phyloP scores from a whole-genome alignment of 352 stramenopile species.

The Phytophthora ohioensis region DNA sequence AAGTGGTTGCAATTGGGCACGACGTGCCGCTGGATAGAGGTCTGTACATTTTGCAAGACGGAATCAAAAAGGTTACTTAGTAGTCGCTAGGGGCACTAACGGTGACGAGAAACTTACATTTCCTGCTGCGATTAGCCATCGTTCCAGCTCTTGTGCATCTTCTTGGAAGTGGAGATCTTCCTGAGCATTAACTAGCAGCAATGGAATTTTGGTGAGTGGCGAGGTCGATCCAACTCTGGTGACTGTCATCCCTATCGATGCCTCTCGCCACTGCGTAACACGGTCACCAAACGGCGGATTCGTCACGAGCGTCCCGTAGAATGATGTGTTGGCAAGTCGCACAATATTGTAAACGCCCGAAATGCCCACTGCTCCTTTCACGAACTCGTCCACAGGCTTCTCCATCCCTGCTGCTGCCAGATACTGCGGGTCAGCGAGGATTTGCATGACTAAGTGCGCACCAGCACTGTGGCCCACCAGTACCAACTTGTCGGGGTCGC shows the following conservation, averaged over 20 bases:
- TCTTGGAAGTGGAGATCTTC: slow-evolving; percentile 88
- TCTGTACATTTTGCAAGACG: slow-evolving; percentile 27
- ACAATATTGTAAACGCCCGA: slow-evolving; percentile 91
- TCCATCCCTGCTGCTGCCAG: slow-evolving; percentile 49
- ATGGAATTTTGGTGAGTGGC: slow-evolving; percentile 57
- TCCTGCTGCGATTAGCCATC: slow-evolving; percentile 63
- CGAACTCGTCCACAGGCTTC: slow-evolving; percentile 39
- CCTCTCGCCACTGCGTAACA: slow-evolving; percentile 75
- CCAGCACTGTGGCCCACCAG: slow-evolving; percentile 81
- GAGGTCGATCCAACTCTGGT: slow-evolving; percentile 47
- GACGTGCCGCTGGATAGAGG: slow-evolving; percentile 49
- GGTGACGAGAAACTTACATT: slow-evolving; percentile 45
- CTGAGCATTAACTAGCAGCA: slow-evolving; percentile 71
- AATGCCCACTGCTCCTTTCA: slow-evolving; percentile 74
- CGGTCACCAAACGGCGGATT: slow-evolving; percentile 77
- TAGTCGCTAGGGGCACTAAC: too few relatives aligned
- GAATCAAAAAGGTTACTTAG: not conserved
- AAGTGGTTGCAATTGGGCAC: slow-evolving; percentile 77
- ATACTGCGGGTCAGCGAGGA: slow-evolving; percentile 66
- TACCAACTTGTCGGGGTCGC: slow-evolving; percentile 66
- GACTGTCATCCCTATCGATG: slow-evolving; percentile 62
- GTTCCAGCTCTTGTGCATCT: slow-evolving; percentile 69
- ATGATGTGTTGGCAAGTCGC: slow-evolving; percentile 70
- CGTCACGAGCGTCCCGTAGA: slow-evolving; percentile 76
- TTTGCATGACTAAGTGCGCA: slow-evolving; percentile 81